Base-by-base conservation (phyloP, 2,329 filamentous ascomycete species). In the Pyrenophora seminiperda region DNA sequence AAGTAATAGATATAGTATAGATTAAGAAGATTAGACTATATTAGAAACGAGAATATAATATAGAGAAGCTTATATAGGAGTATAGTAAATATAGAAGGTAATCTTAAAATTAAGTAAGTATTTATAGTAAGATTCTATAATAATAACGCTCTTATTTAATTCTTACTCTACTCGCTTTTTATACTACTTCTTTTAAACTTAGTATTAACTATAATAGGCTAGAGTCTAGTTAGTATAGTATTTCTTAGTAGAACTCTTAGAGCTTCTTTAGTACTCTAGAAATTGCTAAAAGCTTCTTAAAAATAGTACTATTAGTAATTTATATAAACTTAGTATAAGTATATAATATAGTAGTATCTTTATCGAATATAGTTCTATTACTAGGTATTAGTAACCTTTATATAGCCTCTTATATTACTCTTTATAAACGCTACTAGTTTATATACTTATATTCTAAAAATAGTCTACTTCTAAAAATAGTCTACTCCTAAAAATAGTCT, bases 31-130 rank as follows among this genome's bases (percentile, higher is more conserved):
- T 41, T 9, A 41, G 11, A 11, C 27, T 18, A 11, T 41, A 11
- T 41, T 41, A 41, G 17, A 6, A 41, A 31, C 27, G 5, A 32
- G 27, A 41, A 41, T 41, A 31, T 41, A 9, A n/a, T 32, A 32
- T 31, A 41, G 39, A 41, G 27, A 41, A 41, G 39, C 27, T 41
- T 13, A 41, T 41, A 41, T 41, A 9, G 27, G 11, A 41, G 27
- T 30, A 17, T 17, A 32, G 27, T 41, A 7, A 41, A 31, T 41
- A 11, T 27, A 41, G 27, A 41, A 41, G 39, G 39, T 17, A 18
- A 32, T 31, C 27, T 31, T 13, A 41, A 32, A 41, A 41, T 15
- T 41, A 41, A 41, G 27, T 30, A 6, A 41, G 39, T 41, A 41
- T 41, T 15, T 13, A 32, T 41, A 20, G 39, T 41, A 40, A 29